phyloP scores from a whole-genome alignment of 495 filamentous ascomycete genomes.

The Daldinia concentrica region DNA sequence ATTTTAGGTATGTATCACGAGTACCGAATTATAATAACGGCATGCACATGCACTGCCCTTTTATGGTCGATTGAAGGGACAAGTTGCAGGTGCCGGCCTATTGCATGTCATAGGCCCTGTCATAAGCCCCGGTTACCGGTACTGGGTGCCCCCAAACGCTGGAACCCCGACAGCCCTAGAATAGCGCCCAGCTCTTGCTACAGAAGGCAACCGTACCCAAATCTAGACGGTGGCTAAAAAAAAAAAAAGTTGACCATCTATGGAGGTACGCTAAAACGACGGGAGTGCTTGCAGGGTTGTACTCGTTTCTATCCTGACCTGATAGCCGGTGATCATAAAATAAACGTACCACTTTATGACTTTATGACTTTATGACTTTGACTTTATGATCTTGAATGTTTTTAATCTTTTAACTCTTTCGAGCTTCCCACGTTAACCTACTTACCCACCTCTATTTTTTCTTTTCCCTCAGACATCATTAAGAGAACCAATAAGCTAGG shows the following conservation, averaged over 20 bases:
- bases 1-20: background rate
- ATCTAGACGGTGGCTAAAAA: background rate
- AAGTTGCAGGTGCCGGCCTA: slow-evolving; percentile 14
- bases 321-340: slow-evolving; percentile 29
- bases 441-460: slow-evolving; percentile 21
- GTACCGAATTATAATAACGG: background rate
- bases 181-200: background rate
- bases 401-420: slow-evolving; percentile 30
- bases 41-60: background rate
- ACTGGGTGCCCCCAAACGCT: slow-evolving; percentile 21
- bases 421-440: slow-evolving; percentile 17
- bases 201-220: background rate
- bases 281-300: slow-evolving; percentile 39
- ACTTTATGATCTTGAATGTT: background rate
- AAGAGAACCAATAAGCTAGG: background rate
- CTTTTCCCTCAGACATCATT: slow-evolving; percentile 21
- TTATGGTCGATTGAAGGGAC: background rate
- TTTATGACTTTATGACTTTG: slow-evolving; percentile 16
- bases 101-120: slow-evolving; percentile 8
- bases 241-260: background rate
- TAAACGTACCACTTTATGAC: slow-evolving; percentile 38
- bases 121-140: slow-evolving; percentile 26
- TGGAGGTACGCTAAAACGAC: slow-evolving; percentile 7
- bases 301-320: slow-evolving; percentile 22
- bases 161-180: background rate